A percentile compares a stretch with the other conserved stretches of the same genome.
These are phyloP conservation scores for Solanum pimpinellifolium DNA, from an alignment of 257 asterid species.

Conservation along the genomic window DNA sequence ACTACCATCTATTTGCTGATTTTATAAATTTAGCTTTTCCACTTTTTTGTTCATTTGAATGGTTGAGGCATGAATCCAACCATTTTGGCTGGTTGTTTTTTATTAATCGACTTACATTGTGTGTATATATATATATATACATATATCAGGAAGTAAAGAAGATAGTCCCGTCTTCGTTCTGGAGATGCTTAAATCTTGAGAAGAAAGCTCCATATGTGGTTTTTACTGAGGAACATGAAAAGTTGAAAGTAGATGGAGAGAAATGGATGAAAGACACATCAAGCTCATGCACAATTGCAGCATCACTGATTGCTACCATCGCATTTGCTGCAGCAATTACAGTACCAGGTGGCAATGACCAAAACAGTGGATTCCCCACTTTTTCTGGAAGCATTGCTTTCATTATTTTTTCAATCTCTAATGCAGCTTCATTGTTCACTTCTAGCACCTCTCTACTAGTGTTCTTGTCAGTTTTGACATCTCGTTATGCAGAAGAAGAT, in stretches of 20 bases:
- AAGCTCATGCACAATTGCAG: neutral
- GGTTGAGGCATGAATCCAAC: too few species aligned
- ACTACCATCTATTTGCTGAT: too few species aligned
- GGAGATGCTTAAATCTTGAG: too few species aligned
- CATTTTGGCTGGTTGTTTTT: too few species aligned
- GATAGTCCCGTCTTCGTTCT: too few species aligned
- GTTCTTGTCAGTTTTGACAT: neutral
- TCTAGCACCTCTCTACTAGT: neutral
- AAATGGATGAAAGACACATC: constrained; percentile 1
- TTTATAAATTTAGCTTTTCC: too few species aligned
- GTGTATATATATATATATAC: too few species aligned
- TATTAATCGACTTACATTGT: too few species aligned
- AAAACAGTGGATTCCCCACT: neutral
- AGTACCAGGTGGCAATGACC: neutral
- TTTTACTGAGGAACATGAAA: neutral
- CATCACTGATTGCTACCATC: neutral
- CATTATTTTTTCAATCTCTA: neutral
- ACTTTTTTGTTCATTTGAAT: too few species aligned
- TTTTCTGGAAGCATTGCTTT: neutral
- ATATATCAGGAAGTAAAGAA: too few species aligned
- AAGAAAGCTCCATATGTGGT: too few species aligned
- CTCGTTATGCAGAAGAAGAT: neutral
- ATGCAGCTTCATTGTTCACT: neutral
- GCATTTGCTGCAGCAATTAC: neutral
- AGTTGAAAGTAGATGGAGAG: neutral